Evolutionary conservation across 139 green algal species (phyloP).

Genomic region (Gonium pectorale): DNA sequence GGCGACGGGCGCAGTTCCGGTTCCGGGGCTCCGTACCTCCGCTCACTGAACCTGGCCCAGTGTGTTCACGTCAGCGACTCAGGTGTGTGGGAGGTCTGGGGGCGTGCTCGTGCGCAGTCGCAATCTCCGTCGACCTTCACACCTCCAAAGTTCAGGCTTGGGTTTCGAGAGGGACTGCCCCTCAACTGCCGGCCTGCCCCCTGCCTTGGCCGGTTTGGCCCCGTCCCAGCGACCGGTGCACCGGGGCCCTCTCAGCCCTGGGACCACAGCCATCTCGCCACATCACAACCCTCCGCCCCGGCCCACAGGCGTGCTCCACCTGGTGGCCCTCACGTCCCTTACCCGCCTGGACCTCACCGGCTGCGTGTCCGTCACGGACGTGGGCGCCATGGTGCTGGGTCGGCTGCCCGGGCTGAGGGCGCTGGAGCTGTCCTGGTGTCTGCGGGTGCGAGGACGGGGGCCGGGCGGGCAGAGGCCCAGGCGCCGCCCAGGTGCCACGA

Average conservation of each 20-base stretch:
- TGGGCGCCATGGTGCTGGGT: constrained; percentile 52
- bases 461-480: constrained; percentile 24
- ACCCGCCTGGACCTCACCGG: constrained; percentile 58
- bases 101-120: too few species aligned
- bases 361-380: constrained; percentile 58
- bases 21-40: too few species aligned
- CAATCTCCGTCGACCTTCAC: neutral
- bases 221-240: too few species aligned
- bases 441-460: constrained; percentile 57
- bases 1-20: neutral
- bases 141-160: too few species aligned
- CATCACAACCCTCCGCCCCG: too few species aligned
- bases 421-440: constrained; percentile 67
- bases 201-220: too few species aligned
- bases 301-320: constrained; percentile 49
- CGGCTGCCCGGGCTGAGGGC: constrained; percentile 41
- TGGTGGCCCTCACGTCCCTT: constrained; percentile 46
- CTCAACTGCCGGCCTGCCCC: too few species aligned
- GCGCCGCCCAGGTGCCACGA: too few species aligned
- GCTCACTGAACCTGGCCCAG: constrained; percentile 60
- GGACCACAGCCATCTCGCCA: too few species aligned
- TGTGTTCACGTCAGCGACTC: constrained; percentile 67
- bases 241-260: too few species aligned
- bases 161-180: too few species aligned
- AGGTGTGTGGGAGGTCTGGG: constrained; percentile 46